phyloP scores from a whole-genome alignment of 164 flowering plant species.

The Magnolia kwangsiensis region DNA sequence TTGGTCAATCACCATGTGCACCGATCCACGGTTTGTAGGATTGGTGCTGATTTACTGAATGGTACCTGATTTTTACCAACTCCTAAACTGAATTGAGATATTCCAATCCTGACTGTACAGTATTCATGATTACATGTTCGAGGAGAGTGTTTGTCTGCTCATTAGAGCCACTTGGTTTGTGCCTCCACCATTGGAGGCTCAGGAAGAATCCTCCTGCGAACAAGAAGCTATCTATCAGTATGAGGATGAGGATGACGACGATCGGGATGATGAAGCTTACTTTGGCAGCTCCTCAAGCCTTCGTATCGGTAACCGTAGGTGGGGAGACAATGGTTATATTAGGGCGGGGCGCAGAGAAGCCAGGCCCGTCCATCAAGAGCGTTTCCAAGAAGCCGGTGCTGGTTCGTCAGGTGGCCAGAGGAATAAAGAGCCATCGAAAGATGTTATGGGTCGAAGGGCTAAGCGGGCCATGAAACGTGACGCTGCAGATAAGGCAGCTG shows the following conservation, averaged over 20 bases:
- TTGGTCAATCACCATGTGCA: too few relatives aligned
- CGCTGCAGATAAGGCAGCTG: conserved; percentile 86
- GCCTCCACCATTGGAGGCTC: conserved; percentile 49
- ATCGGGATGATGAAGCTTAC: conserved; percentile 44
- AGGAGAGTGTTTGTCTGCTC: conserved; percentile 93
- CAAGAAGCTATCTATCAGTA: conserved; percentile 6
- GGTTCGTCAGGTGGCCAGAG: conserved; percentile 51
- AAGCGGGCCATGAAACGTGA: conserved; percentile 84
- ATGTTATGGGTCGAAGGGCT: conserved; percentile 55
- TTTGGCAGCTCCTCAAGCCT: conserved; percentile 39
- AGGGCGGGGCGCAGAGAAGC: conserved; percentile 83
- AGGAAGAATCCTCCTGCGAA: conserved; percentile 25
- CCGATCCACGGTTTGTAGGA: too few relatives aligned
- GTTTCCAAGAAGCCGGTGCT: conserved; percentile 35
- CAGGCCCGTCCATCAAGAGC: conserved; percentile 46
- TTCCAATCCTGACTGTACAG: conserved; percentile 27
- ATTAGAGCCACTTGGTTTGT: conserved; percentile 86
- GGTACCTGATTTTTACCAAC: too few relatives aligned
- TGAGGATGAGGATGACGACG: conserved; percentile 53
- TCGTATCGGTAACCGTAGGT: conserved; percentile 80
- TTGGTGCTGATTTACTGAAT: too few relatives aligned
- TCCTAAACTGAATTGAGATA: neutral
- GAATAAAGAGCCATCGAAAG: conserved; percentile 29
- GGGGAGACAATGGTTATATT: conserved; percentile 90
- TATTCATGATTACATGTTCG: conserved; percentile 84